A percentile compares a stretch with the other conserved stretches of the same genome.
Evolutionary conservation across 192 early-diverging fungal species (phyloP).

Genomic region (Coemansia pectinata): DNA sequence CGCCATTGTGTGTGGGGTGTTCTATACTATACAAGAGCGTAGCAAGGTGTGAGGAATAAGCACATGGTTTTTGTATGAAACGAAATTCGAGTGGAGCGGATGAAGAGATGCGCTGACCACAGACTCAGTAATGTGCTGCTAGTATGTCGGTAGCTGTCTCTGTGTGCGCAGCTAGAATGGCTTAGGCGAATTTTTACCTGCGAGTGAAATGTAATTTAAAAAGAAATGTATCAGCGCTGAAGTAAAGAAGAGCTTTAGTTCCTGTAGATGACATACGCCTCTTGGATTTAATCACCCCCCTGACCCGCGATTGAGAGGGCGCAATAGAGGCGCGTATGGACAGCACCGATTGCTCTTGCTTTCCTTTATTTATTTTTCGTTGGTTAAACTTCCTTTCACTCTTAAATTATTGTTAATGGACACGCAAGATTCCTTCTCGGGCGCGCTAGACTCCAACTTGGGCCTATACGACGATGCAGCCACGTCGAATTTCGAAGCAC

Average conservation of each 20-base stretch:
- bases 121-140: neutral
- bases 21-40: neutral
- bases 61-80: neutral
- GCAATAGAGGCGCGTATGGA: too few relatives aligned
- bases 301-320: neutral
- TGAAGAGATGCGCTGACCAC: neutral
- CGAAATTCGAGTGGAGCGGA: neutral
- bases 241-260: neutral
- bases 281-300: neutral
- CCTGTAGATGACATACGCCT: neutral
- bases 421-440: slow-evolving; percentile 23
- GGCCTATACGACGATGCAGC: slow-evolving; percentile 6
- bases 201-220: neutral
- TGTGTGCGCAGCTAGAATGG: neutral
- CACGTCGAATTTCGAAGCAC: neutral
- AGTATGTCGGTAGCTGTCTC: neutral
- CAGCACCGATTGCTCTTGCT: neutral
- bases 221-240: neutral
- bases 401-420: slow-evolving; percentile 7
- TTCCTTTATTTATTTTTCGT: neutral
- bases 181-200: neutral
- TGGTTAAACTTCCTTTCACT: neutral
- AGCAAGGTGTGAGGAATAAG: neutral
- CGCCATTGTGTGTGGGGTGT: slow-evolving; percentile 21
- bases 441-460: slow-evolving; percentile 18